These are phyloP conservation scores for Leucaena leucocephala DNA, from an alignment of 306 rosid species.

Conservation along the genomic window DNA sequence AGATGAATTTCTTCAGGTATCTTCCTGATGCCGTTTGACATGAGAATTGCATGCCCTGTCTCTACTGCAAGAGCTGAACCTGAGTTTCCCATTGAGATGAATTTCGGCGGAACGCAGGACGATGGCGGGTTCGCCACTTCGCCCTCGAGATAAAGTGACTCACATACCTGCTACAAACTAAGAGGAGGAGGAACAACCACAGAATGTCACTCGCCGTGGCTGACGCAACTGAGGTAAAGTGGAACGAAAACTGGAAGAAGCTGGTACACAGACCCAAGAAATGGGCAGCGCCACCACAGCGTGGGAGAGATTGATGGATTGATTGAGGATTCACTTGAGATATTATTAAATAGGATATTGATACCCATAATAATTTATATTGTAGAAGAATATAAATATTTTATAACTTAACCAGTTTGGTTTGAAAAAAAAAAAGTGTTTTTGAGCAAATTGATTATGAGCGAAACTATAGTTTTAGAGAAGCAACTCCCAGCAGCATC, in stretches of 20 bases:
- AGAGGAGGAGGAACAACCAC: neutral
- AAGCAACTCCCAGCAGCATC: no score
- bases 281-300: neutral
- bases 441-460: no score
- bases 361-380: no score
- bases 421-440: no score
- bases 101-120: conserved; percentile 9
- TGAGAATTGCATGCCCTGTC: conserved; percentile 68
- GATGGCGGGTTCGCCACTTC: neutral
- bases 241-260: neutral
- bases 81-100: conserved; percentile 90
- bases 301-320: neutral
- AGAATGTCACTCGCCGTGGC: neutral
- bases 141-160: neutral
- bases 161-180: neutral
- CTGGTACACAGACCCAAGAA: neutral
- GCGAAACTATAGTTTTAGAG: no score
- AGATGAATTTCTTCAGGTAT: conserved; percentile 71
- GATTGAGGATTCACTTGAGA: no score
- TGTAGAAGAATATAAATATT: no score
- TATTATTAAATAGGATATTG: no score
- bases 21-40: conserved; percentile 80
- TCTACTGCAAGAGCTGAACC: conserved; percentile 89
- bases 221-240: neutral
- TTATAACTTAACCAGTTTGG: no score